phyloP scores from a whole-genome alignment of 495 filamentous ascomycete species.

The Trichoderma asperelloides region DNA sequence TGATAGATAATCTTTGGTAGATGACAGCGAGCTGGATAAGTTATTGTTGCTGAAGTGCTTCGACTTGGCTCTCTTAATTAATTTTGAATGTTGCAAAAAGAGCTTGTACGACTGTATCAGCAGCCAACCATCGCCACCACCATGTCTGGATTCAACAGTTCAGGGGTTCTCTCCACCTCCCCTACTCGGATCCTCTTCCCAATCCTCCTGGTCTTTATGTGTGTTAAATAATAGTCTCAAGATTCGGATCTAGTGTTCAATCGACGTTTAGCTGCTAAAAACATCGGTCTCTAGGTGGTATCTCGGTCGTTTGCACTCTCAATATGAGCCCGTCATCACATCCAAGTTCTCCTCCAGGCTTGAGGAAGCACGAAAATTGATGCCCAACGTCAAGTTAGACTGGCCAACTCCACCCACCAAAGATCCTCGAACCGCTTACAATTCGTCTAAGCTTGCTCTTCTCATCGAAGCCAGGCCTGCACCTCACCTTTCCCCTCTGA shows the following conservation, averaged over 20 bases:
- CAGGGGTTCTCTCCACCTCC: background rate
- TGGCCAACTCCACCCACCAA: conserved; percentile 18
- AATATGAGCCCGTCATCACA: conserved; percentile 29
- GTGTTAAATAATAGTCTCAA: background rate
- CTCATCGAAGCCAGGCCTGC: conserved; percentile 40
- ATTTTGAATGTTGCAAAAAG: background rate
- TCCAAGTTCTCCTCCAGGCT: conserved; percentile 24
- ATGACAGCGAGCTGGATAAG: no score
- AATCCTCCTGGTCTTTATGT: background rate
- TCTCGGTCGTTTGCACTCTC: conserved; percentile 29
- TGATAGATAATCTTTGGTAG: no score
- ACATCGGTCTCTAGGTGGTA: conserved; percentile 25
- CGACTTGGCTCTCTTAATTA: no score
- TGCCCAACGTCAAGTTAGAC: conserved; percentile 33
- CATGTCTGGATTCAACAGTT: conserved; percentile 7
- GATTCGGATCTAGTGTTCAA: background rate
- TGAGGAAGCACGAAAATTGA: conserved; percentile 27
- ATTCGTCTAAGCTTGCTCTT: conserved; percentile 38
- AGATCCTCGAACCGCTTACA: conserved; percentile 32
- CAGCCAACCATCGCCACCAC: background rate
- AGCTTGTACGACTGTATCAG: background rate
- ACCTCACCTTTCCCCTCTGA: conserved; percentile 33
- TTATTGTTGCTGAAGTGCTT: no score
- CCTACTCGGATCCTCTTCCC: background rate
- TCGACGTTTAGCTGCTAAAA: background rate